Percentiles rank a stretch among this genome's conserved stretches.
These are phyloP conservation scores for Starmera caribaea DNA, from an alignment of 805 yeast genomes.

Conservation along the genomic window DNA sequence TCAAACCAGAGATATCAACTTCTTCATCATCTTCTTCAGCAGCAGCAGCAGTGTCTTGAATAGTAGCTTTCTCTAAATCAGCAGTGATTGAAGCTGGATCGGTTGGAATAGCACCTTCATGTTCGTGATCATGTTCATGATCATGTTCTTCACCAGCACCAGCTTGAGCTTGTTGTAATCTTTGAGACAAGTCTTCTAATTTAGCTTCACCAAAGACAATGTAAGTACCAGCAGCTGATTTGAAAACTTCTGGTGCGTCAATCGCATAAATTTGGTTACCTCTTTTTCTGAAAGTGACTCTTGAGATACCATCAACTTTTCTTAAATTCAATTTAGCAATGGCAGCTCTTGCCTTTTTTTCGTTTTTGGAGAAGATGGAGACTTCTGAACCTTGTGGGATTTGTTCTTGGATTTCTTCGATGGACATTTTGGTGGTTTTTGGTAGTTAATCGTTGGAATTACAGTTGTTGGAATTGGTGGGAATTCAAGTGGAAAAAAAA, in stretches of 20 bases:
- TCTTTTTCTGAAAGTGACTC: constrained; percentile 93
- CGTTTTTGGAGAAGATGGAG: constrained; percentile 77
- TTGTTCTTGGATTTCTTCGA: constrained; percentile 30
- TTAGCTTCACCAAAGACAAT: constrained; percentile 97
- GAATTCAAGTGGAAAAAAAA: not conserved
- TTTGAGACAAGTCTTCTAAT: constrained; percentile 86
- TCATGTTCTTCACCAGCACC: constrained; percentile 44
- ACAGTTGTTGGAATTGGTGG: too few relatives aligned
- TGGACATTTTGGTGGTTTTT: constrained; percentile 17
- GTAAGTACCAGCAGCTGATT: constrained; percentile 86
- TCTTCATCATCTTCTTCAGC: constrained; percentile 52
- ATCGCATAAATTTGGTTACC: constrained; percentile 87
- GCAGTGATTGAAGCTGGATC: constrained; percentile 76
- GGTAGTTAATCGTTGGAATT: not conserved
- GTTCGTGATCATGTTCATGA: constrained; percentile 41
- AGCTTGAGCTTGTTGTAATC: constrained; percentile 75
- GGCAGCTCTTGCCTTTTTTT: constrained; percentile 89
- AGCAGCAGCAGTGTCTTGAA: constrained; percentile 33
- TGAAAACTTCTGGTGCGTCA: constrained; percentile 92
- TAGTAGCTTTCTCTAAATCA: constrained; percentile 64
- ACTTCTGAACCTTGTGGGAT: constrained; percentile 81
- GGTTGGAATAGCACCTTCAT: constrained; percentile 43
- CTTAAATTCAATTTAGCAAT: constrained; percentile 83
- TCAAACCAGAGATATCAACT: constrained; percentile 80
- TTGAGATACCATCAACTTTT: constrained; percentile 83